Evolutionary conservation across 345 rosid genomes (phyloP), one percentile per base, ranked within the genome.

Genomic region (rapeseed (Brassica napus)): DNA sequence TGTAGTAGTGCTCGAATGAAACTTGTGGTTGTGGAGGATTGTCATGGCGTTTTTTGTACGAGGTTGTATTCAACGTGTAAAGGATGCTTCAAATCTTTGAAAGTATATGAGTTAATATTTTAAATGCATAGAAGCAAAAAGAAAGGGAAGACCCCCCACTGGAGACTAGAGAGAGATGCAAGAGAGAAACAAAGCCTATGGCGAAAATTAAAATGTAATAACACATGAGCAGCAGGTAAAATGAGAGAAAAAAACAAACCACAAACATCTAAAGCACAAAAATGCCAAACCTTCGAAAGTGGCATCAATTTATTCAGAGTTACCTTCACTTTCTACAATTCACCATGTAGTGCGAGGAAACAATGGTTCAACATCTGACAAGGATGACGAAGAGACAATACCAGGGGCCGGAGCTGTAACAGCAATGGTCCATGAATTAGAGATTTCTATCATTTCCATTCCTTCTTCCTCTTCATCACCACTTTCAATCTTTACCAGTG

Each of bases 391-490:
- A 42, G 58, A 0, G 6, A 12, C 18, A 23, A 1, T 3, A 42
- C 9, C 8, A 37, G 42, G 42, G 23, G 7, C 54, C 4, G 47
- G 68, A 61, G 65, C 68, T 1, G 65, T 61, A 21, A 12, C 71
- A 42, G 34, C 57, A 67, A 23, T 24, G 18, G 71, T 67, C 57
- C 57, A 42, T 1, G 21, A 21, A 23, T 67, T 57, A 67, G 34
- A 3, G 1, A 42, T 23, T 1, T 6, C 34, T 23, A 67, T 23
- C 57, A 61, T 28, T 14, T 14, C 1, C 35, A 23, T 72, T 59
- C 75, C 67, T 72, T 59, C 75, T 72, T 14, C 55, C 31, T 34
- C 65, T 9, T 71, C 75, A n/a, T 14, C 15, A 1, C 15, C 57
- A 14, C 0, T 5, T 10, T 60, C 58, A 60, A 66, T 60, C n/a